Evolutionary conservation across 192 early-diverging fungal species (phyloP), one percentile per base, ranked within the genome.

Genomic region (Allomyces macrogynus): DNA sequence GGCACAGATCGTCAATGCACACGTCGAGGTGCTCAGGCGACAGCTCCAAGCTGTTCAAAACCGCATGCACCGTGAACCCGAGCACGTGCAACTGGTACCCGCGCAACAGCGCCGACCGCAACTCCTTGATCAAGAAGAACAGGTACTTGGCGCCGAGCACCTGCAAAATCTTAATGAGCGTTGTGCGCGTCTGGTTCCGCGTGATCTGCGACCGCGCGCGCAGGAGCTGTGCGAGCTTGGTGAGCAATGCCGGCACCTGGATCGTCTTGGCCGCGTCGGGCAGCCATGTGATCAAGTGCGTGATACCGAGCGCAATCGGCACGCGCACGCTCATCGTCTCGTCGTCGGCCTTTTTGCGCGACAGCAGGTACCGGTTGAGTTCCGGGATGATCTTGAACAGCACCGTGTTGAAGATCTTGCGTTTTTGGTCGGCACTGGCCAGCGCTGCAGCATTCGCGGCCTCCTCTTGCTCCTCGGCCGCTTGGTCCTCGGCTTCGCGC

Each of bases 31-130:
- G 79, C 24, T 89, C 89, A 2, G 85, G 78, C 22, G 76, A 67
- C 22, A 84, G 32, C 7, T 71, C 68, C 43, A 92, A 75, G 61
- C 83, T 83, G 23, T 75, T 75, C n/a, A 97, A 70, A 70, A 99
- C 72, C 5, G 86, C 74, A 67, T 97, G 87, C 62, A 95, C 67
- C 1, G 95, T 97, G 73, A 85, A 97, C 54, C 89, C 90, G n/a
- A 99, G 83, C 16, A 99, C 89, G 72, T 98, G 95, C 40, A 89
- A 77, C 66, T 94, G 88, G 66, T 91, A 89, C 57, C 95, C 97
- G 8, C 88, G 78, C 25, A 80, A 76, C 61, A 99, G 71, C 23
- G 86, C 84, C 20, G 80, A 74, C 60, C 76, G 74, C 42, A 99
- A 76, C 71, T 95, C 91, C 67, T 86, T 87, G 20, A 99, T 69